These are phyloP conservation scores for Meripilus lineatus DNA, from an alignment of 1,284 basidiomycete species.

Conservation along the genomic window DNA sequence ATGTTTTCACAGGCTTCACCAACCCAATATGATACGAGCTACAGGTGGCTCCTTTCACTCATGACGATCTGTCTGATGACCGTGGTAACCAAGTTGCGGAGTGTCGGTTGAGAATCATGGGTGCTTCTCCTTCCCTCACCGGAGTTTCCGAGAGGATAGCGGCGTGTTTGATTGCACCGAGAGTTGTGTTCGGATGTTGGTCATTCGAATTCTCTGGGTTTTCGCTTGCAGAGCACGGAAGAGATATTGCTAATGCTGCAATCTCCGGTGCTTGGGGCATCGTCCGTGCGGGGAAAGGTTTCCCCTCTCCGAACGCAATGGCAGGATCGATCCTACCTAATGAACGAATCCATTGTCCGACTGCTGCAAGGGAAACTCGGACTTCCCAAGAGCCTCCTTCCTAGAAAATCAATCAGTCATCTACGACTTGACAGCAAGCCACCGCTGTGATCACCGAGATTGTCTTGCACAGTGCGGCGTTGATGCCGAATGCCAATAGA, in stretches of 20 bases:
- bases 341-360: conserved; percentile 53
- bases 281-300: conserved; percentile 30
- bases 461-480: conserved; percentile 48
- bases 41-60: no score
- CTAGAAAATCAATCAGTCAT: conserved; percentile 25
- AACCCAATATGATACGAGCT: no score
- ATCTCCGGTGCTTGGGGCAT: conserved; percentile 35
- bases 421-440: not conserved
- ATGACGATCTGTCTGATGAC: no score
- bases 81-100: no score
- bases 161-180: conserved; percentile 41
- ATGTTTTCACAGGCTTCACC: no score
- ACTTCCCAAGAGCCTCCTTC: conserved; percentile 63
- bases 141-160: conserved; percentile 41
- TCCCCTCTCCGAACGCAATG: conserved; percentile 35
- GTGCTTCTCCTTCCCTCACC: conserved; percentile 36
- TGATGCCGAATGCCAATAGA: conserved; percentile 55
- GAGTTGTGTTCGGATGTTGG: no score
- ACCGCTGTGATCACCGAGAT: conserved; percentile 36
- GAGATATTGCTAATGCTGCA: no score
- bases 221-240: no score
- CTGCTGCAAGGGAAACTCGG: conserved; percentile 51
- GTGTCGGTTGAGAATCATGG: no score
- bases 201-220: no score
- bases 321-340: conserved; percentile 42